phyloP scores from a whole-genome alignment of 768 basidiomycete species.

The Lanmaoa pseudosensibilis region DNA sequence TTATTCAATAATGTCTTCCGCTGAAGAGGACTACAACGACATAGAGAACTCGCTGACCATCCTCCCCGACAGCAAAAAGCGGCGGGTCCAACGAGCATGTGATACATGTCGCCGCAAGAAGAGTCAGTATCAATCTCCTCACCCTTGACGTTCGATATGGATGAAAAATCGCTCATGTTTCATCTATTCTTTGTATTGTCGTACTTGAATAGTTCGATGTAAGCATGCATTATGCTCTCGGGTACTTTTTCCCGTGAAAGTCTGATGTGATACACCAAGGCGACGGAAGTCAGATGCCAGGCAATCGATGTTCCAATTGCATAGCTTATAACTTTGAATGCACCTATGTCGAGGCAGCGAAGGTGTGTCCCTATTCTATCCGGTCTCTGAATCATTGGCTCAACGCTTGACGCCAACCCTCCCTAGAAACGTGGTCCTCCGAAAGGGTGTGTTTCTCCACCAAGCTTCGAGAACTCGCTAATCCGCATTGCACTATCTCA shows the following conservation, averaged over 20 bases:
- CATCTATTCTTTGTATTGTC: not conserved
- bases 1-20: conserved; percentile 45
- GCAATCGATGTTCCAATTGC: conserved; percentile 59
- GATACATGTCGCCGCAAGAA: conserved; percentile 85
- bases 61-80: conserved; percentile 54
- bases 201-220: conserved; percentile 23
- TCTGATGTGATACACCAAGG: conserved; percentile 34
- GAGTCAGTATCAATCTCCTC: conserved; percentile 44
- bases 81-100: conserved; percentile 76
- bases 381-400: not conserved
- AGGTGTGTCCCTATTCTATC: conserved; percentile 35
- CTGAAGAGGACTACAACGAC: conserved; percentile 62
- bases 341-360: conserved; percentile 55
- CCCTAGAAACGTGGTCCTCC: conserved; percentile 43
- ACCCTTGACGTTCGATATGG: not conserved
- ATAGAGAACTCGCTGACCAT: conserved; percentile 32
- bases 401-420: not conserved
- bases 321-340: conserved; percentile 47
- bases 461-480: not conserved
- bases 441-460: conserved; percentile 28
- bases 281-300: conserved; percentile 60
- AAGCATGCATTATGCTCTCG: conserved; percentile 7
- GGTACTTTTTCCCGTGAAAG: not conserved
- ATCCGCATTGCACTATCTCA: conserved; percentile 20
- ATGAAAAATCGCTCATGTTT: conserved; percentile 1